These are phyloP conservation scores for Thelephora ganbajun DNA, from an alignment of 768 basidiomycete species.

Conservation along the genomic window DNA sequence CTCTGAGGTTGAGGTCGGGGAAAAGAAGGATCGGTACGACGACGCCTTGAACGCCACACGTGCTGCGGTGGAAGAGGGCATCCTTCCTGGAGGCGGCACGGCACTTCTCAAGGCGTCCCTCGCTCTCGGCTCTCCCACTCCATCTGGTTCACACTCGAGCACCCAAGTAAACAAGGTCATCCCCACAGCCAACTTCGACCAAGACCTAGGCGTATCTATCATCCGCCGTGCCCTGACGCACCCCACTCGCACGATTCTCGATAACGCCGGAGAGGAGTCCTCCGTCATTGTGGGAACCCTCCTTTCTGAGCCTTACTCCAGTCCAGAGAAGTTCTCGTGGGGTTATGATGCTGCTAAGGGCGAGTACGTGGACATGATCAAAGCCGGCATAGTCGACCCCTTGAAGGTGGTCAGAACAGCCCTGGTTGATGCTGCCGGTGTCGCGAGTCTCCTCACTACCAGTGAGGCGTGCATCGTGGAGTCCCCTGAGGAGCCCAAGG, in stretches of 20 bases:
- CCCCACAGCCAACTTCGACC: constrained; percentile 86
- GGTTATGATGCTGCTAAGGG: constrained; percentile 89
- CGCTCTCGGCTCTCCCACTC: constrained; percentile 37
- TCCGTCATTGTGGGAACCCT: constrained; percentile 87
- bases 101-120: constrained; percentile 81
- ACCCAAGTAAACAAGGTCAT: constrained; percentile 39
- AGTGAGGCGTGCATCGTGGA: constrained; percentile 90
- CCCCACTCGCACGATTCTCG: constrained; percentile 79
- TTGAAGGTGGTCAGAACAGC: constrained; percentile 93
- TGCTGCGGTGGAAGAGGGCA: constrained; percentile 96
- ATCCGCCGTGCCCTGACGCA: constrained; percentile 75
- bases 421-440: constrained; percentile 82
- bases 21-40: constrained; percentile 99
- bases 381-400: constrained; percentile 91
- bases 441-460: constrained; percentile 88
- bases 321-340: constrained; percentile 66
- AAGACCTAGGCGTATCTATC: constrained; percentile 89
- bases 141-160: constrained; percentile 10
- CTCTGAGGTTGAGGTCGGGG: constrained; percentile 90
- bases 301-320: constrained; percentile 43
- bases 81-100: constrained; percentile 92
- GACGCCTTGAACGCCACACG: constrained; percentile 97
- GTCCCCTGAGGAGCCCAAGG: constrained; percentile 65
- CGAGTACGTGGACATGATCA: constrained; percentile 92
- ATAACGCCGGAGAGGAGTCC: constrained; percentile 91